Evolutionary conservation across 345 rosid genomes (phyloP).

Genomic region (Conringia planisiliqua): DNA sequence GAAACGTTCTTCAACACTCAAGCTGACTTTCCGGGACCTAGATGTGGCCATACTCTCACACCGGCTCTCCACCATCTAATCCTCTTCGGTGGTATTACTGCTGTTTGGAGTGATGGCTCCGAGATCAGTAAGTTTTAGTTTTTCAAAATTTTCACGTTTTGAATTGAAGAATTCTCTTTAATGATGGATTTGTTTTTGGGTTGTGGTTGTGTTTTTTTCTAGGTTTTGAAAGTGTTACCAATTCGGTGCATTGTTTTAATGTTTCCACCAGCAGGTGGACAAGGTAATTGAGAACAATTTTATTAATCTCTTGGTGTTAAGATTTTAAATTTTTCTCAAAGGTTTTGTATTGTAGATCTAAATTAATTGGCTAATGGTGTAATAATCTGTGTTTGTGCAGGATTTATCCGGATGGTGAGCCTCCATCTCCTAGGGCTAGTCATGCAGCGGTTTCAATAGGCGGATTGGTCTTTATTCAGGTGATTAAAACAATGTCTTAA

Average conservation of each 20-base stretch:
- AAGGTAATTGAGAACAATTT: slow-evolving; percentile 34
- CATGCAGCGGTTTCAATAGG: slow-evolving; percentile 76
- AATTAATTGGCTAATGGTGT: neutral
- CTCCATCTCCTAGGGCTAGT: slow-evolving; percentile 85
- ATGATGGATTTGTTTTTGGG: neutral
- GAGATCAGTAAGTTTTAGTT: slow-evolving; percentile 52
- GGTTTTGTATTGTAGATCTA: neutral
- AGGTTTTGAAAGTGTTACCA: slow-evolving; percentile 78
- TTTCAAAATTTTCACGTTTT: neutral
- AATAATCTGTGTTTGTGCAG: slow-evolving; percentile 34
- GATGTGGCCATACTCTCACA: slow-evolving; percentile 79
- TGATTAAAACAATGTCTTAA: slow-evolving; percentile 18
- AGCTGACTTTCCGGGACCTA: slow-evolving; percentile 73
- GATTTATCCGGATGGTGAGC: slow-evolving; percentile 59
- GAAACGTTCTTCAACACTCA: slow-evolving; percentile 54
- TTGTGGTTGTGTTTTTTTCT: neutral
- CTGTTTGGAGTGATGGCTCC: slow-evolving; percentile 54
- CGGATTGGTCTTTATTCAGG: slow-evolving; percentile 75
- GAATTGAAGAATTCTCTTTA: neutral
- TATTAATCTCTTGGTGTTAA: neutral
- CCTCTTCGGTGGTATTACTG: slow-evolving; percentile 82
- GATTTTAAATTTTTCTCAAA: neutral
- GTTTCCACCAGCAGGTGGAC: slow-evolving; percentile 70
- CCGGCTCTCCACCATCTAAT: slow-evolving; percentile 63
- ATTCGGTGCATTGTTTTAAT: slow-evolving; percentile 67